Percentiles rank a stretch among this genome's conserved stretches.
These are phyloP conservation scores for Phyllosticta citriasiana DNA, from an alignment of 2,329 filamentous ascomycete species.

Conservation along the genomic window DNA sequence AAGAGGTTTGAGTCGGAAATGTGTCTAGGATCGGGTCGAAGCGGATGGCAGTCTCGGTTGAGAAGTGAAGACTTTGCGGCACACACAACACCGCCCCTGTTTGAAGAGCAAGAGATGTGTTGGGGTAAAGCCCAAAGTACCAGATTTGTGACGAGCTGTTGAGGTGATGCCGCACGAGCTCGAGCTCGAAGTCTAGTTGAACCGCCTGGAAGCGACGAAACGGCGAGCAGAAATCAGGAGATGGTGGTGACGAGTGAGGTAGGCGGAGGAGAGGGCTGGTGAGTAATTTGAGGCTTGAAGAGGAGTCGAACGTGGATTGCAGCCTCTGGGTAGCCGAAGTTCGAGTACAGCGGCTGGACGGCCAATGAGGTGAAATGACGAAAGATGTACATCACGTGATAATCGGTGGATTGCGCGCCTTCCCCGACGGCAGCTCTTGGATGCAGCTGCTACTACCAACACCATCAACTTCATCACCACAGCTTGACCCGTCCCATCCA, in stretches of 20 bases:
- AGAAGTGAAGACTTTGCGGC: background rate
- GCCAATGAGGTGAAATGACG: conserved; percentile 6
- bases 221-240: background rate
- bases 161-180: background rate
- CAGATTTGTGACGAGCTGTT: background rate
- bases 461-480: conserved; percentile 23
- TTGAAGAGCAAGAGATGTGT: background rate
- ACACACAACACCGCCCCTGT: background rate
- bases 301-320: conserved; percentile 6
- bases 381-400: background rate
- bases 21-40: background rate
- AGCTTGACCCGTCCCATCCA: conserved; percentile 8
- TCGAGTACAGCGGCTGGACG: background rate
- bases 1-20: background rate
- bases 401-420: background rate
- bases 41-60: background rate
- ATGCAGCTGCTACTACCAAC: conserved; percentile 14
- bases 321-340: conserved; percentile 2
- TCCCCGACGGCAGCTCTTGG: background rate
- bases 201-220: background rate
- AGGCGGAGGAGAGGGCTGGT: background rate
- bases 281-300: background rate
- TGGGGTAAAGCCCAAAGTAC: background rate
- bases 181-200: background rate
- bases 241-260: background rate